A percentile compares a stretch with the other conserved stretches of the same genome.
These are phyloP conservation scores for Adansonia grandidieri DNA, from an alignment of 441 rosid species.

Conservation along the genomic window DNA sequence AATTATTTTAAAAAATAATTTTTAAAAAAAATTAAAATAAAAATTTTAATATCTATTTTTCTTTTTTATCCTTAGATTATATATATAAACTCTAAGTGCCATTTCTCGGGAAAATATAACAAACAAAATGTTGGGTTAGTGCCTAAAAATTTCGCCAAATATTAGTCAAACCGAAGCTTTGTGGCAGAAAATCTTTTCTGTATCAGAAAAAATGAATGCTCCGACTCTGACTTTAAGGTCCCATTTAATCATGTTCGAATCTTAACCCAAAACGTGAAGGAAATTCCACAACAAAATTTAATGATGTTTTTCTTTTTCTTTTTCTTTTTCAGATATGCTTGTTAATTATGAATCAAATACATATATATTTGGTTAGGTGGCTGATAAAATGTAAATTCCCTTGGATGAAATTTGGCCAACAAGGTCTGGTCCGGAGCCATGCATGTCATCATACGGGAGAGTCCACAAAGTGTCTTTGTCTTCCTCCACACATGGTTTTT, in stretches of 20 bases:
- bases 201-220: neutral
- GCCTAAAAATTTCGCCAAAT: neutral
- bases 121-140: neutral
- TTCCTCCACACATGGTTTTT: constrained; percentile 14
- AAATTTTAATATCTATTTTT: too few species aligned
- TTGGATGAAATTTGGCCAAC: constrained; percentile 31
- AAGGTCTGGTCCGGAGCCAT: constrained; percentile 6
- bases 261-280: neutral
- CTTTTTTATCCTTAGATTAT: too few species aligned
- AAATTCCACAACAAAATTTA: neutral
- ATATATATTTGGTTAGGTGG: neutral
- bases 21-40: too few species aligned
- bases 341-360: neutral
- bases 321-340: neutral
- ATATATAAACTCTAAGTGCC: neutral
- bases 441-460: neutral
- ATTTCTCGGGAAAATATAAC: neutral
- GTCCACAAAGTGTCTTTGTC: constrained; percentile 13
- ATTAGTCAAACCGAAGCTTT: neutral
- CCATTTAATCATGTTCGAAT: constrained; percentile 2
- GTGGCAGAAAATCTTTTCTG: neutral
- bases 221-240: neutral
- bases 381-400: neutral
- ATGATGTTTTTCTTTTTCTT: neutral
- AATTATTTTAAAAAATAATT: too few species aligned